A percentile compares a stretch with the other conserved stretches of the same genome.
phyloP scores from a whole-genome alignment of 257 asterid genomes.

The Solanum tarapatanum region DNA sequence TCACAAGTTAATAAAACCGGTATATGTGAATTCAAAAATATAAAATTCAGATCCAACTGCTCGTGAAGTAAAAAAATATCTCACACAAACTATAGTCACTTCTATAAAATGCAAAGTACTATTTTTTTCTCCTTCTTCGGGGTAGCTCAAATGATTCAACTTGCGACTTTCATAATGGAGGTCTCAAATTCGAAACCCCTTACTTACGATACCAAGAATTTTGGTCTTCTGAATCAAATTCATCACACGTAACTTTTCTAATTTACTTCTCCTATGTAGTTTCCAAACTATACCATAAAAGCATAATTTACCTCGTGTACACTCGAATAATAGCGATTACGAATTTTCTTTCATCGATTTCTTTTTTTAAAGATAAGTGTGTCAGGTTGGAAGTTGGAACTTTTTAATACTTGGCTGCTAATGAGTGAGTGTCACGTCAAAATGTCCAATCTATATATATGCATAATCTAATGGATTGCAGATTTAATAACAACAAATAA shows the following conservation, averaged over 20 bases:
- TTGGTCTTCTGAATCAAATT: not conserved
- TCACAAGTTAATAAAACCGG: not conserved
- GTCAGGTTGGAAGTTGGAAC: not conserved
- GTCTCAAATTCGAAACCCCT: not conserved
- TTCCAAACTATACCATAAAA: not conserved
- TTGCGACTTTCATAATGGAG: not conserved
- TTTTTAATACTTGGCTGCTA: not conserved
- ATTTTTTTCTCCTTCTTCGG: no score
- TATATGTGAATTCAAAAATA: not conserved
- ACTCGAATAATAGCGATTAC: not conserved
- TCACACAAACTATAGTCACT: not conserved
- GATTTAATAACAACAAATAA: not conserved
- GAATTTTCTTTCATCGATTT: not conserved
- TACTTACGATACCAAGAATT: not conserved
- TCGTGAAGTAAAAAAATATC: not conserved
- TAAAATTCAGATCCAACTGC: not conserved
- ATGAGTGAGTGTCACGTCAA: not conserved
- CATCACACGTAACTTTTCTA: not conserved
- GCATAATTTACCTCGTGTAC: rapidly evolving
- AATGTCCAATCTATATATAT: not conserved
- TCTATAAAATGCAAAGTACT: no score
- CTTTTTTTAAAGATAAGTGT: not conserved
- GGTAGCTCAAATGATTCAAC: no score
- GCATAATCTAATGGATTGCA: not conserved
- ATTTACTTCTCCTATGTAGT: not conserved